A percentile compares a stretch with the other conserved stretches of the same genome.
These are phyloP conservation scores for Ophiocordyceps camponoti-leonardi DNA, from an alignment of 2,329 filamentous ascomycete species.

Conservation along the genomic window DNA sequence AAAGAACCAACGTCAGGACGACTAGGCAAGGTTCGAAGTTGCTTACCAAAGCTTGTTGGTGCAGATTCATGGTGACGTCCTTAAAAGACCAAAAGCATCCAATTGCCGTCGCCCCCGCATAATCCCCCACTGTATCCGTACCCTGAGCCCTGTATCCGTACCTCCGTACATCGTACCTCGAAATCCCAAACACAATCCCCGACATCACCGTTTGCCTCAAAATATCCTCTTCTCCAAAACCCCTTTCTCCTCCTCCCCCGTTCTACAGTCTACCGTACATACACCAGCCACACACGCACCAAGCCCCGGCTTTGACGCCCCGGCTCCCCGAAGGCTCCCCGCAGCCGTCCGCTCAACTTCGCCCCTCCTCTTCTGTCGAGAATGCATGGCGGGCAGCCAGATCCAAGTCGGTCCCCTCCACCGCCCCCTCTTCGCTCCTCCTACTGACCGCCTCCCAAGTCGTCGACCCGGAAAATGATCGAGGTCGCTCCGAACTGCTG, in stretches of 20 bases:
- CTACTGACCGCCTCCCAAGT: slow-evolving; percentile 8
- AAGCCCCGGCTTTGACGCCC: not conserved
- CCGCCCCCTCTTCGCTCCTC: not conserved
- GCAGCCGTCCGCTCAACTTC: not conserved
- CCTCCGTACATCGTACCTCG: not conserved
- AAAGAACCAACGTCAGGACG: no score
- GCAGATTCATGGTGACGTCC: not conserved
- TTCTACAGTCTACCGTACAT: not conserved
- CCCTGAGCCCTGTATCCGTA: not conserved
- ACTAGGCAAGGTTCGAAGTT: no score
- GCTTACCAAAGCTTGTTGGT: not conserved
- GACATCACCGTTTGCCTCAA: not conserved
- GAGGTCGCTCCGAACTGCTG: slow-evolving; percentile 28
- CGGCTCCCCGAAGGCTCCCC: not conserved
- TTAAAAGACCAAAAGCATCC: not conserved
- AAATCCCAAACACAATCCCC: not conserved
- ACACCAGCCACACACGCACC: not conserved
- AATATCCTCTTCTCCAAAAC: no score
- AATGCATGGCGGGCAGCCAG: slow-evolving; percentile 25
- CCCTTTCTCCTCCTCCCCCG: no score
- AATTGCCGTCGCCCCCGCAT: not conserved
- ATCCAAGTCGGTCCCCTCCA: slow-evolving; percentile 17
- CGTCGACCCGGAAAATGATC: slow-evolving; percentile 16
- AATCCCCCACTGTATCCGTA: not conserved
- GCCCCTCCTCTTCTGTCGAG: slow-evolving; percentile 9